These are phyloP conservation scores for Pichia terricola DNA, from an alignment of 1,139 yeast genomes.

Conservation along the genomic window DNA sequence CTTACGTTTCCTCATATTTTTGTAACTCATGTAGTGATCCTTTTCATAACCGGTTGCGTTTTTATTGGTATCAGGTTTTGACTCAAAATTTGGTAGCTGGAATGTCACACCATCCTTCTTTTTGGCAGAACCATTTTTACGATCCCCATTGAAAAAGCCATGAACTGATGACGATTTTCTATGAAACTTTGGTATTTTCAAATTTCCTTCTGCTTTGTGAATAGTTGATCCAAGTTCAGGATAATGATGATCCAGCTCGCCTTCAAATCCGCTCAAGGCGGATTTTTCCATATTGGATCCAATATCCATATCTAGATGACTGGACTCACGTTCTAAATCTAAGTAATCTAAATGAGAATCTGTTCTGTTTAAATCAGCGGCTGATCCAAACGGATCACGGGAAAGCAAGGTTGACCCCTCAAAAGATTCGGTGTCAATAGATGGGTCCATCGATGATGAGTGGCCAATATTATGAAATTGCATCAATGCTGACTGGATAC, in stretches of 20 bases:
- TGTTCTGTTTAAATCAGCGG: constrained; percentile 8
- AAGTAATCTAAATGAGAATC: constrained; percentile 1
- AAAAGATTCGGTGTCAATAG: constrained; percentile 1
- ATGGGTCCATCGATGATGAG: constrained; percentile 1
- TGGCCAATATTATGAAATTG: constrained; percentile 39
- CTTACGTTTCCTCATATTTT: constrained; percentile 10
- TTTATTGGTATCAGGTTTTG: constrained; percentile 2
- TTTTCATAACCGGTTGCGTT: constrained; percentile 4
- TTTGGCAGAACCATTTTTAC: not conserved
- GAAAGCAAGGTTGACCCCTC: constrained; percentile 2
- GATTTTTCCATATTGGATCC: constrained; percentile 2
- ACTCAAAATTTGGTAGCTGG: constrained; percentile 10
- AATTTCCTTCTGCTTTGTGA: not conserved
- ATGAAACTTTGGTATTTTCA: constrained; percentile 1
- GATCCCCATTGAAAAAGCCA: constrained; percentile 1
- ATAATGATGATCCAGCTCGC: no score
- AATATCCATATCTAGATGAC: constrained; percentile 5
- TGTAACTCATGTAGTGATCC: constrained; percentile 5
- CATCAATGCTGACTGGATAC: constrained; percentile 70
- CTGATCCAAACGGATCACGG: constrained; percentile 4
- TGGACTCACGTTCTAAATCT: not conserved
- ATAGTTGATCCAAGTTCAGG: constrained; percentile 3
- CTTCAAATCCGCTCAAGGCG: constrained; percentile 1
- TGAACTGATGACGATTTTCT: constrained; percentile 8
- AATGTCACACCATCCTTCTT: constrained; percentile 7